phyloP scores from a whole-genome alignment of 805 yeast species.

The Saccharomycopsis schoenii region DNA sequence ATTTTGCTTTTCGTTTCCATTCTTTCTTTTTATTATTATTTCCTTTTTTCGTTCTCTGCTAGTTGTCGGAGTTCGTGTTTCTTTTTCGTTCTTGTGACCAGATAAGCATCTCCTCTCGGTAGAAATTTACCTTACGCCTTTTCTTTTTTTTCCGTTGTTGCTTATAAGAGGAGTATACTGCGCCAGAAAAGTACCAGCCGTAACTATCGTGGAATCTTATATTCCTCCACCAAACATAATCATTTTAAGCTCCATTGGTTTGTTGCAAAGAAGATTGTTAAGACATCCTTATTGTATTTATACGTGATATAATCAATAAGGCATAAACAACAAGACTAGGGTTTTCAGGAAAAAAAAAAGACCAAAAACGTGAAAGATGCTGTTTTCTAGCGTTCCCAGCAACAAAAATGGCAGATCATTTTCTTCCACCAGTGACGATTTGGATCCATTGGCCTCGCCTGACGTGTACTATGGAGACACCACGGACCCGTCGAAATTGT shows the following conservation, averaged over 20 bases:
- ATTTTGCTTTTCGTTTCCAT: neutral
- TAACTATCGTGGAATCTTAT: no score
- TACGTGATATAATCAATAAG: no score
- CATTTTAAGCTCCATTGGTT: no score
- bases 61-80: neutral
- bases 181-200: neutral
- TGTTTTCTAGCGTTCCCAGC: neutral
- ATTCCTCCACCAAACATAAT: no score
- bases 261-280: no score
- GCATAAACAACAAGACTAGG: neutral
- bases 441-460: constrained; percentile 59
- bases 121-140: neutral
- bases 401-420: constrained; percentile 26
- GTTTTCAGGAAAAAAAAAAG: neutral
- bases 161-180: neutral
- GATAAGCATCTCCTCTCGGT: neutral
- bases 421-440: constrained; percentile 34
- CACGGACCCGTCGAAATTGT: constrained; percentile 43
- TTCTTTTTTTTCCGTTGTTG: neutral
- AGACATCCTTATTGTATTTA: no score
- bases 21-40: neutral
- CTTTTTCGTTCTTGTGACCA: neutral
- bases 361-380: neutral
- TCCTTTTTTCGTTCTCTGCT: no score
- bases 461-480: constrained; percentile 61